Percentiles rank a stretch among this genome's conserved stretches.
phyloP scores from a whole-genome alignment of 164 flowering plant genomes.

The Piper betle region DNA sequence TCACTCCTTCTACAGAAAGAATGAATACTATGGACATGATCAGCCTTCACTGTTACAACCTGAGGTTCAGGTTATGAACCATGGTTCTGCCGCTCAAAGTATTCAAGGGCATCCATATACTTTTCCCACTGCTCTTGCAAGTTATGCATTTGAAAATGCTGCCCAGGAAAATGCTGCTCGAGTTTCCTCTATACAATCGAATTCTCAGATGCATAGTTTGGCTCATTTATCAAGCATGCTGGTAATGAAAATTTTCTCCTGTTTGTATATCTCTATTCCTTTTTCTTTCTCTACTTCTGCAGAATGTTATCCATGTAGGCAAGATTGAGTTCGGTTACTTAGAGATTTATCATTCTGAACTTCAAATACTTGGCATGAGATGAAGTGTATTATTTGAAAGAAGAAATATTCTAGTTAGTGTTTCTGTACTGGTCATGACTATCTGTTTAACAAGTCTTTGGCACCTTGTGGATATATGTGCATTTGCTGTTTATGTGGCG shows the following conservation, averaged over 20 bases:
- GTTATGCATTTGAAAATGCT: constrained; percentile 47
- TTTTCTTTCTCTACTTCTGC: background rate
- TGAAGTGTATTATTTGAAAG: no score
- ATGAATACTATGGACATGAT: constrained; percentile 69
- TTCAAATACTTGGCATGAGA: no score
- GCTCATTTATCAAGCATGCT: constrained; percentile 49
- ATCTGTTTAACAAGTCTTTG: no score
- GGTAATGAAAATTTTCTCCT: constrained; percentile 25
- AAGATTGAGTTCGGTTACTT: no score
- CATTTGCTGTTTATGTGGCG: constrained; percentile 24
- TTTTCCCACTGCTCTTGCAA: constrained; percentile 40
- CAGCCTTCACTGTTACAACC: constrained; percentile 43
- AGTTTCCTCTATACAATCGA: constrained; percentile 35
- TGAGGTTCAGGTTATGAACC: constrained; percentile 36
- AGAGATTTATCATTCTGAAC: no score
- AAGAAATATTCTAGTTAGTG: no score
- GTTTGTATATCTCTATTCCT: no score
- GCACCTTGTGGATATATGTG: no score
- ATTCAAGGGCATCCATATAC: constrained; percentile 45
- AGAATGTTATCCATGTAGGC: no score
- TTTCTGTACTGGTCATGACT: no score
- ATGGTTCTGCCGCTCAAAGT: constrained; percentile 34
- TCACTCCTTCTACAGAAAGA: constrained; percentile 32
- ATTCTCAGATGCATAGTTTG: constrained; percentile 61
- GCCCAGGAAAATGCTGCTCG: constrained; percentile 27